Evolutionary conservation across 768 basidiomycete species (phyloP).

Genomic region (Candolleomyces eurysporus): DNA sequence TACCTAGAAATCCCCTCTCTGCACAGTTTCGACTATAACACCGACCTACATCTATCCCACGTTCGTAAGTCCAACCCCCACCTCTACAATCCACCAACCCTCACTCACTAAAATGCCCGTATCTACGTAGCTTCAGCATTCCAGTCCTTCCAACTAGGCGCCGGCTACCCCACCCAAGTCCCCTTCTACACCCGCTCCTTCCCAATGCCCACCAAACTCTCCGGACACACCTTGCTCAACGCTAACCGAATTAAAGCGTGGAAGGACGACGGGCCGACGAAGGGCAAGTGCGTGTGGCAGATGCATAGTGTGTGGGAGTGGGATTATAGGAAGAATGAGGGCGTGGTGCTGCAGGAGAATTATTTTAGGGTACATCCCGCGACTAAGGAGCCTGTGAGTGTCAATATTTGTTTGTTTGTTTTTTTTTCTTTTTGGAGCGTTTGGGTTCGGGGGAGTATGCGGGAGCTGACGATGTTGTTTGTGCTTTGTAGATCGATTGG

Average conservation of each 20-base stretch:
- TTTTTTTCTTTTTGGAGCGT: not conserved
- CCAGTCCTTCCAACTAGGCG: conserved; percentile 89
- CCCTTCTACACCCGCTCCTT: conserved; percentile 82
- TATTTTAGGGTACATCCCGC: conserved; percentile 78
- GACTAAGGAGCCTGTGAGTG: conserved; percentile 56
- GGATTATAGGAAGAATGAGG: conserved; percentile 62
- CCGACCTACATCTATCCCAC: conserved; percentile 83
- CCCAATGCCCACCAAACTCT: conserved; percentile 79
- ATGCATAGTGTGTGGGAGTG: conserved; percentile 94
- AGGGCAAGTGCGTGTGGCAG: conserved; percentile 80
- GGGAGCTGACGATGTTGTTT: not conserved
- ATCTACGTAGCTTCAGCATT: conserved; percentile 64
- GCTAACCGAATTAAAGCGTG: conserved; percentile 59
- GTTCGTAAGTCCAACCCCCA: conserved; percentile 59
- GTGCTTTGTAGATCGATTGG: conserved; percentile 70
- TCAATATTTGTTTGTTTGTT: not conserved
- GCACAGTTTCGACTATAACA: conserved; percentile 89
- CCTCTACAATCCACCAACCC: too few relatives aligned
- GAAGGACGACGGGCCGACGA: conserved; percentile 71
- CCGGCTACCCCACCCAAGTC: conserved; percentile 81
- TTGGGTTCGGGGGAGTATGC: too few relatives aligned
- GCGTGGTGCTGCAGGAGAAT: conserved; percentile 76
- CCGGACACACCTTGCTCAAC: conserved; percentile 60
- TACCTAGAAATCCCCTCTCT: conserved; percentile 83
- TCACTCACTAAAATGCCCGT: too few relatives aligned